Percentiles rank a stretch among this genome's conserved stretches.
Evolutionary conservation across 2,329 filamentous ascomycete genomes (phyloP).

Genomic region (Colletotrichum liaoningense): DNA sequence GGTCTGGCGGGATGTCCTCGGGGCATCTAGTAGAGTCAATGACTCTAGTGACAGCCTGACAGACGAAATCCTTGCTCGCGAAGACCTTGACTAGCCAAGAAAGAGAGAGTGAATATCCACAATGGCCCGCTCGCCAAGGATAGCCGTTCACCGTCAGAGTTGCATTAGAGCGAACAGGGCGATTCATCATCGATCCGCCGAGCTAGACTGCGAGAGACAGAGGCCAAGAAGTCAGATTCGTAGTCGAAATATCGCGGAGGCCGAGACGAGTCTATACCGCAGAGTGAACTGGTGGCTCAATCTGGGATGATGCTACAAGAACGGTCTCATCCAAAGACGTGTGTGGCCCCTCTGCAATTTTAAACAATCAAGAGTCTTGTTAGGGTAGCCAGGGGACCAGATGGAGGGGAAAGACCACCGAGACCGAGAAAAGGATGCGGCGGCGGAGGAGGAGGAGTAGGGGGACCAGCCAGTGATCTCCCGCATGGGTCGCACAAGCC

Average conservation of each 20-base stretch:
- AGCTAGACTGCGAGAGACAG: neutral
- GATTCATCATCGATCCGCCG: neutral
- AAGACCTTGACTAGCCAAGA: neutral
- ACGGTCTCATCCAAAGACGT: slow-evolving; percentile 24
- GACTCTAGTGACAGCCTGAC: neutral
- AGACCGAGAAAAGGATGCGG: slow-evolving; percentile 7
- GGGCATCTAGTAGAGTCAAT: neutral
- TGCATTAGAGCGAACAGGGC: neutral
- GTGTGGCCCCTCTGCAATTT: slow-evolving; percentile 22
- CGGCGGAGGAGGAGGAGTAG: neutral
- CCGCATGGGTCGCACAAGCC: slow-evolving; percentile 34
- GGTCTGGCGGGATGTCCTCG: neutral
- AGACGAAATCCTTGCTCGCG: neutral
- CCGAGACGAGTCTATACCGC: slow-evolving; percentile 11
- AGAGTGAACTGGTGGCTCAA: slow-evolving; percentile 13
- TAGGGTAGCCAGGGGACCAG: neutral
- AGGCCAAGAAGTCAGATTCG: neutral
- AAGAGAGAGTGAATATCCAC: neutral
- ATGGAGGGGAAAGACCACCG: slow-evolving; percentile 5
- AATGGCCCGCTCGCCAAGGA: slow-evolving; percentile 4
- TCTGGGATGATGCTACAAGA: slow-evolving; percentile 34
- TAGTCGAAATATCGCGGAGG: slow-evolving; percentile 2
- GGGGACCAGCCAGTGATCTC: slow-evolving; percentile 18
- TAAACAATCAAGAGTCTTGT: slow-evolving; percentile 19
- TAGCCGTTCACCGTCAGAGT: neutral